Evolutionary conservation across 2,329 filamentous ascomycete species (phyloP), one percentile per base, ranked within the genome.

Genomic region (Penicillium olsonii): DNA sequence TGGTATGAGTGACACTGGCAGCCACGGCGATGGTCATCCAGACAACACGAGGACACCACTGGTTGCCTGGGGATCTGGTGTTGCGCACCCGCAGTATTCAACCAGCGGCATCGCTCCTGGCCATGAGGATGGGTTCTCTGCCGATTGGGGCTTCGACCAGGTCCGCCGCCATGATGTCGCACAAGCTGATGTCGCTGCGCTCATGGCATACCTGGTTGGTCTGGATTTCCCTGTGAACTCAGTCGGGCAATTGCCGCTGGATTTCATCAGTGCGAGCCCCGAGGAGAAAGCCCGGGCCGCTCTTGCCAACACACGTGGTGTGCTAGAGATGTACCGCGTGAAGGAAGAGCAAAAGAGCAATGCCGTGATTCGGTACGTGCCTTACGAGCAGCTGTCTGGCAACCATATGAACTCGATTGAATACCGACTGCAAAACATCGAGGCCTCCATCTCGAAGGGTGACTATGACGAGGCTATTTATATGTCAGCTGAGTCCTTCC

Each of bases 1-100:
- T 69, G 94, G 94, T 15, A 99, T 99, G 94, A 97, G 90, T 65
- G 94, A 99, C 71, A 96, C 88, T 87, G 94, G 95, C n/a, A 97
- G 92, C 61, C 95, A 99, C 68, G 95, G 95, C 31, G 94, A 99
- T 69, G 94, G 94, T 7, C 92, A 99, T 71, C 94, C 94, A 0
- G 89, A 99, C 69, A 99, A 97, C 64, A 99, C 94, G 3, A 84
- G 94, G 42, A 99, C 94, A 0, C 94, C 94, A 1, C 76, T 99
- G 26, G 89, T 99, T 59, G 85, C 82, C 2, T 99, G 94, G 94
- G 94, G 94, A 10, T 90, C 94, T 45, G 94, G 94, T 8, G 83
- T 97, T 33, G 90, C 91, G 3, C 81, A 82, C 56, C 94, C 94
- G 1, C 75, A 84, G 41, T 73, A 83, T 2, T 75, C 78, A 26